Evolutionary conservation across 306 rosid species (phyloP).

Genomic region (Hippophae rhamnoides): DNA sequence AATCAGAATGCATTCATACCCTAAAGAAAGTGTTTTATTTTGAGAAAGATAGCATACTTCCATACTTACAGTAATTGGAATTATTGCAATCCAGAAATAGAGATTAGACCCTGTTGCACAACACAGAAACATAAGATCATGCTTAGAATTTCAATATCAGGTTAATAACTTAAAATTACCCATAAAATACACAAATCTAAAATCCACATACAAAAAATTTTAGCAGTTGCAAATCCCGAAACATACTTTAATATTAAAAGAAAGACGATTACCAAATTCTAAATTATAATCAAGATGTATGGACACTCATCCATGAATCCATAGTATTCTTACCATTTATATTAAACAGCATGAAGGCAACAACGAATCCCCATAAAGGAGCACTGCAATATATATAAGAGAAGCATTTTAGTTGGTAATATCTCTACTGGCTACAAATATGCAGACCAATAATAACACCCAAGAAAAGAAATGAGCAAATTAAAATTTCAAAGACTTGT

Average conservation of each 20-base stretch:
- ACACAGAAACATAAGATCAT: constrained; percentile 10
- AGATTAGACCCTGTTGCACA: constrained; percentile 76
- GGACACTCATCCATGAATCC: constrained; percentile 6
- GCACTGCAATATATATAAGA: constrained; percentile 52
- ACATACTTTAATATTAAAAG: background rate
- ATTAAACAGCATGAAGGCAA: constrained; percentile 87
- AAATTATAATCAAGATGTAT: background rate
- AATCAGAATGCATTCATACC: background rate
- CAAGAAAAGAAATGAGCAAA: background rate
- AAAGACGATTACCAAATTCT: background rate
- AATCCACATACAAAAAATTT: background rate
- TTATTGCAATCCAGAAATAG: constrained; percentile 92
- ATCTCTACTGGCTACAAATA: constrained; percentile 14
- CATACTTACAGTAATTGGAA: constrained; percentile 69
- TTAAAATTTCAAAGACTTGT: background rate
- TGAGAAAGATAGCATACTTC: too few relatives aligned
- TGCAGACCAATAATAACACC: constrained; percentile 9
- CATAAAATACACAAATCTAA: background rate
- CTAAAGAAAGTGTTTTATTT: background rate
- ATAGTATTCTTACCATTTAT: constrained; percentile 53
- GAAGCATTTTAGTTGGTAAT: constrained; percentile 19
- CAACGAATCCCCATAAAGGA: constrained; percentile 93
- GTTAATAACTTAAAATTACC: background rate
- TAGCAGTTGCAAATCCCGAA: too few relatives aligned
- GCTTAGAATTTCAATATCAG: constrained; percentile 6